Conservation (phyloP, 495 filamentous ascomycete genomes). For the Thozetella sp. region DNA sequence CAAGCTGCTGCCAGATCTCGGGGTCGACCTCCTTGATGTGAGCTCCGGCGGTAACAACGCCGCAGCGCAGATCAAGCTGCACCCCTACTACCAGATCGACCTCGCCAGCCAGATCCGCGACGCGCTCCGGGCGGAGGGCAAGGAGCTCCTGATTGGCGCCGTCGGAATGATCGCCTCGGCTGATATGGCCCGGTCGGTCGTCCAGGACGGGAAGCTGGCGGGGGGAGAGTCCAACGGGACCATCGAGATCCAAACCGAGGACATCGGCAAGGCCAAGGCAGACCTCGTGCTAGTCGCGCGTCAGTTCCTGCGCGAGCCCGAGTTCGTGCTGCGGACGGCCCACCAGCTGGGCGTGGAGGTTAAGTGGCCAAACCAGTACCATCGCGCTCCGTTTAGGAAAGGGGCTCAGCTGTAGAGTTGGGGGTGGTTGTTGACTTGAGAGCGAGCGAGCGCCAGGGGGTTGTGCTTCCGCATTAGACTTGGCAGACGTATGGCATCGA, state of each 20-base stretch:
- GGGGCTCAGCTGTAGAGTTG: conserved; percentile 11
- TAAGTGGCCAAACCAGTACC: conserved; percentile 57
- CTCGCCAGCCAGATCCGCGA: conserved; percentile 62
- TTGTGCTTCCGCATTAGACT: too few species aligned
- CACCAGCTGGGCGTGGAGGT: conserved; percentile 61
- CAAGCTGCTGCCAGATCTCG: conserved; percentile 61
- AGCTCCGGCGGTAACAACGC: conserved; percentile 69
- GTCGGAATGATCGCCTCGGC: conserved; percentile 72
- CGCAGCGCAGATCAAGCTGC: conserved; percentile 57
- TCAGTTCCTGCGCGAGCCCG: conserved; percentile 68
- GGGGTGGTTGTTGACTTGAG: too few species aligned
- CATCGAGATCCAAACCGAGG: conserved; percentile 41
- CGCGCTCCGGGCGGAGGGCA: conserved; percentile 54
- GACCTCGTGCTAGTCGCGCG: conserved; percentile 67
- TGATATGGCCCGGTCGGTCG: conserved; percentile 56
- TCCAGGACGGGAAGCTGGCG: conserved; percentile 46
- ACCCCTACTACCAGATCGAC: conserved; percentile 62
- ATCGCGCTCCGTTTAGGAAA: conserved; percentile 20
- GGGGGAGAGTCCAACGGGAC: conserved; percentile 18
- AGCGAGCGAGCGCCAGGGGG: too few species aligned
- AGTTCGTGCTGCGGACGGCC: conserved; percentile 65
- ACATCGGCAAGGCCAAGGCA: conserved; percentile 49
- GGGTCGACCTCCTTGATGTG: conserved; percentile 78
- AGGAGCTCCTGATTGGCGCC: conserved; percentile 64
- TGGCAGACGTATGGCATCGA: too few species aligned